Evolutionary conservation across 2,329 filamentous ascomycete species (phyloP).

Genomic region (Dothistroma septosporum): DNA sequence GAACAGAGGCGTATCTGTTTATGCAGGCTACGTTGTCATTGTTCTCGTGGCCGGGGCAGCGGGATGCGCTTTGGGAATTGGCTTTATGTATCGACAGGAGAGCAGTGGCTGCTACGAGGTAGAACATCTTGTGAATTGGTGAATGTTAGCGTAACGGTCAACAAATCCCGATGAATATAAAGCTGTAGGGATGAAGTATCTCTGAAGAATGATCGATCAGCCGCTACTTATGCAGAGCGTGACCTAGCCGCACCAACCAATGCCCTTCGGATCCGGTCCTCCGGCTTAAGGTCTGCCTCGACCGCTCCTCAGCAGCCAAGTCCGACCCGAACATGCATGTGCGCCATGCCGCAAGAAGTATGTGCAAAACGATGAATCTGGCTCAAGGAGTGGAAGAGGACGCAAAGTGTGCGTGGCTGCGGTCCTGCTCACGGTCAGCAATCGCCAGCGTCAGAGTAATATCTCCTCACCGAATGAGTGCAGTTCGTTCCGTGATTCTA

Average conservation of each 20-base stretch:
- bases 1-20: slow-evolving; percentile 19
- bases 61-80: not conserved
- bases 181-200: not conserved
- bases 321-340: too few relatives aligned
- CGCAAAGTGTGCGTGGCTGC: too few relatives aligned
- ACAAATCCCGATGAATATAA: not conserved
- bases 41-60: slow-evolving; percentile 16
- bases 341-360: too few relatives aligned
- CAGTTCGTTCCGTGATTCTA: too few relatives aligned
- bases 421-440: too few relatives aligned
- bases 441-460: too few relatives aligned
- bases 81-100: not conserved
- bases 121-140: not conserved
- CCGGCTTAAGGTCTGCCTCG: not conserved
- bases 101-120: not conserved
- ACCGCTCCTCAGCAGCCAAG: too few relatives aligned
- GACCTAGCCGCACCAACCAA: not conserved
- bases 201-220: not conserved
- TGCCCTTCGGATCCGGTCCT: not conserved
- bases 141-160: not conserved
- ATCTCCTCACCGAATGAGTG: too few relatives aligned
- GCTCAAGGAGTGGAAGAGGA: too few relatives aligned
- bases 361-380: too few relatives aligned
- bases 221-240: not conserved
- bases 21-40: slow-evolving; percentile 17